Evolutionary conservation across 768 basidiomycete genomes (phyloP).

Genomic region (Russula olivacea): DNA sequence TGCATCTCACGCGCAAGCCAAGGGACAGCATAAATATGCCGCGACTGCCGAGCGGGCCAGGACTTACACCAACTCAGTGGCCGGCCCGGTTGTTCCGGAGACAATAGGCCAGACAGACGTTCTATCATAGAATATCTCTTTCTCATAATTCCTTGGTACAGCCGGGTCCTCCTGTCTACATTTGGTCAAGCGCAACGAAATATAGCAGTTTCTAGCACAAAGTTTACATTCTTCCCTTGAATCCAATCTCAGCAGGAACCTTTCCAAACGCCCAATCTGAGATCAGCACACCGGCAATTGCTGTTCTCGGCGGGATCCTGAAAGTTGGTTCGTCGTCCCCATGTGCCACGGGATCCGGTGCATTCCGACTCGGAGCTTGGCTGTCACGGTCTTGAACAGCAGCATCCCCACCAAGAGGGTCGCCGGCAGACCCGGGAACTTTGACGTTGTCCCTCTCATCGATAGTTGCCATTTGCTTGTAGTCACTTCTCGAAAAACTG

Average conservation of each 20-base stretch:
- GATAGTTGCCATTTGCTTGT: conserved; percentile 43
- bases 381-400: conserved; percentile 27
- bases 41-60: not conserved
- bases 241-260: conserved; percentile 28
- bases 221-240: conserved; percentile 20
- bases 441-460: conserved; percentile 33
- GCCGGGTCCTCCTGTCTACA: not conserved
- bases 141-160: not conserved
- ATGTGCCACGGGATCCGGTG: conserved; percentile 26
- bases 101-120: not conserved
- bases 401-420: conserved; percentile 31
- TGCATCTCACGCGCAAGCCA: conserved; percentile 11
- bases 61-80: not conserved
- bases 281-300: conserved; percentile 83
- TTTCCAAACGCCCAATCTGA: conserved; percentile 70
- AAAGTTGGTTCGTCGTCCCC: conserved; percentile 44
- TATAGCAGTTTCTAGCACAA: not conserved
- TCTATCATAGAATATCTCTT: not conserved
- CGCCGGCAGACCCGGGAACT: conserved; percentile 7
- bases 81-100: conserved; percentile 8
- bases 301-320: conserved; percentile 67
- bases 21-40: conserved; percentile 17
- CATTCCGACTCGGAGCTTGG: conserved; percentile 17
- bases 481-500: conserved; percentile 42
- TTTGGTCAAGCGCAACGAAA: not conserved